A percentile compares a stretch with the other conserved stretches of the same genome.
Evolutionary conservation across 1,284 basidiomycete genomes (phyloP).

Genomic region (Meira nashicola): DNA sequence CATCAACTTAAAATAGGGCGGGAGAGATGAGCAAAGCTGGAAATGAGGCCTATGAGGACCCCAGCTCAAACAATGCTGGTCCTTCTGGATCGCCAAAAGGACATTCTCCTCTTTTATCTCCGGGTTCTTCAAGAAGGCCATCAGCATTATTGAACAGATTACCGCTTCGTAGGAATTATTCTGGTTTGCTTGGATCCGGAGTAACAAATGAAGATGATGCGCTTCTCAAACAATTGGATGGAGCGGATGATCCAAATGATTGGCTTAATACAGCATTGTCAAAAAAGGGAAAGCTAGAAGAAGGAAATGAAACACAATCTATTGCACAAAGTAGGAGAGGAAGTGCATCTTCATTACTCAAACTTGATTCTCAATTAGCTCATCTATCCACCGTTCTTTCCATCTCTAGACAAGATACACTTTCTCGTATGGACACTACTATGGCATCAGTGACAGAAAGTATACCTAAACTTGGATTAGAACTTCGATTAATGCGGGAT

Average conservation of each 20-base stretch:
- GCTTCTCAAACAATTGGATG: background rate
- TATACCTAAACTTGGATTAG: slow-evolving; percentile 4
- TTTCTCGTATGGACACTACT: background rate
- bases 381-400: slow-evolving; percentile 1
- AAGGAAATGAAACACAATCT: background rate
- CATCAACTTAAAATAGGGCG: too few relatives aligned
- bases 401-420: slow-evolving; percentile 5
- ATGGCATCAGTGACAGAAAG: background rate
- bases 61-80: too few relatives aligned
- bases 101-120: too few relatives aligned
- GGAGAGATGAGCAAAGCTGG: too few relatives aligned
- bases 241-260: background rate
- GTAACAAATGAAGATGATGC: background rate
- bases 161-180: too few relatives aligned
- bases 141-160: background rate
- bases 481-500: slow-evolving; percentile 8
- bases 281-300: background rate
- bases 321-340: background rate
- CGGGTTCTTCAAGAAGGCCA: background rate
- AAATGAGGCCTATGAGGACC: too few relatives aligned
- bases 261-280: background rate
- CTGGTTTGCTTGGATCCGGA: too few relatives aligned
- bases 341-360: background rate
- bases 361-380: slow-evolving; percentile 2
- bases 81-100: too few relatives aligned